phyloP scores from a whole-genome alignment of 768 basidiomycete genomes.

The Collybia nuda region DNA sequence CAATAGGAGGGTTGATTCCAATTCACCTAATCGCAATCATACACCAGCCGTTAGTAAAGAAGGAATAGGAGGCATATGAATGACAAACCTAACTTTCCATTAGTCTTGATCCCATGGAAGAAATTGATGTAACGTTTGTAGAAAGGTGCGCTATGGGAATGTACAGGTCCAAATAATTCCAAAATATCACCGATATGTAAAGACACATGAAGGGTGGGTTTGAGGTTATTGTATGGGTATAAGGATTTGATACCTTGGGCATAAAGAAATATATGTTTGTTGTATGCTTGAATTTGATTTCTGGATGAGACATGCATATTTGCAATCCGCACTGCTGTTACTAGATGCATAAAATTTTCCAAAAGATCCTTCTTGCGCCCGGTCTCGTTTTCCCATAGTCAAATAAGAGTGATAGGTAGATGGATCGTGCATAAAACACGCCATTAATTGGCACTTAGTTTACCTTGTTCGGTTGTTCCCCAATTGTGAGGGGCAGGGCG shows the following conservation, averaged over 20 bases:
- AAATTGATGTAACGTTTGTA: constrained; percentile 20
- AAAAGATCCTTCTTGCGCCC: constrained; percentile 18
- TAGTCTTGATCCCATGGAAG: constrained; percentile 17
- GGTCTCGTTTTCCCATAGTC: constrained; percentile 16
- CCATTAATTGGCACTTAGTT: constrained; percentile 31
- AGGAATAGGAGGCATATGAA: neutral
- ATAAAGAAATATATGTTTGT: constrained; percentile 18
- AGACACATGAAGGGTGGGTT: constrained; percentile 20
- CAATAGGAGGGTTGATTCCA: constrained; percentile 9
- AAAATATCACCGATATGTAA: constrained; percentile 24
- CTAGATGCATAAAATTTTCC: constrained; percentile 26
- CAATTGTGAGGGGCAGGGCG: constrained; percentile 26
- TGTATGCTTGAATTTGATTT: constrained; percentile 17
- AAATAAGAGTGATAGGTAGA: constrained; percentile 25
- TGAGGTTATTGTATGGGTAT: constrained; percentile 14
- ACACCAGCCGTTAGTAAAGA: too few relatives aligned
- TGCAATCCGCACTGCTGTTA: constrained; percentile 19
- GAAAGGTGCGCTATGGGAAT: constrained; percentile 14
- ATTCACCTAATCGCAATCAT: too few relatives aligned
- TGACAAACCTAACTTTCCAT: constrained; percentile 13
- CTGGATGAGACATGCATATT: constrained; percentile 17
- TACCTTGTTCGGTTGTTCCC: constrained; percentile 26
- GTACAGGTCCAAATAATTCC: constrained; percentile 24
- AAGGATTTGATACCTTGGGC: constrained; percentile 6
- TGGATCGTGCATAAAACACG: constrained; percentile 24